A percentile compares a stretch with the other conserved stretches of the same genome.
These are phyloP conservation scores for Vitis hybrid DNA, from an alignment of 177 flowering plant species.

Conservation along the genomic window DNA sequence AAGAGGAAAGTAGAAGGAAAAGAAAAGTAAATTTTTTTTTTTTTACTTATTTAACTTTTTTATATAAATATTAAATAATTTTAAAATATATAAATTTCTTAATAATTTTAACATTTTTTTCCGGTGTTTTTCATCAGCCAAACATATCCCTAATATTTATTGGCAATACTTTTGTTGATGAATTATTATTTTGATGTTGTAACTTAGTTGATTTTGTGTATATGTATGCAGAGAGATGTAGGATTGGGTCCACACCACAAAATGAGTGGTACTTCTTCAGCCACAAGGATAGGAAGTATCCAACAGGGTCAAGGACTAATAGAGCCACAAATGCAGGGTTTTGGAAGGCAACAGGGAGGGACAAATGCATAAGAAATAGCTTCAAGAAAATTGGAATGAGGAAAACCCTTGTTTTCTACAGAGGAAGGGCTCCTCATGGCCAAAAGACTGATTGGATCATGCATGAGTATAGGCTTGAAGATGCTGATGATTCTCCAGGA, in stretches of 20 bases:
- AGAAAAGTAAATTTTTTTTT: too few relatives aligned
- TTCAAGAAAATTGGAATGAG: slow-evolving; percentile 94
- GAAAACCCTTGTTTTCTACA: slow-evolving; percentile 89
- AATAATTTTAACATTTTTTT: too few relatives aligned
- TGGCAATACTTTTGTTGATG: too few relatives aligned
- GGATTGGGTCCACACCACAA: slow-evolving; percentile 90
- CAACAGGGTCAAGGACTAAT: slow-evolving; percentile 93
- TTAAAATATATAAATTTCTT: too few relatives aligned
- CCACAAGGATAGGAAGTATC: slow-evolving; percentile 96
- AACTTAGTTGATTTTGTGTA: not conserved
- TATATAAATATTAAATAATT: too few relatives aligned
- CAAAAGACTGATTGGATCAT: slow-evolving; percentile 98
- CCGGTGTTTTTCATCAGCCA: too few relatives aligned
- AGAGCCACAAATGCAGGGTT: slow-evolving; percentile 91
- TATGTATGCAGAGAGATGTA: slow-evolving; percentile 61
- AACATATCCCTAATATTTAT: too few relatives aligned
- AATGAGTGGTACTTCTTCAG: slow-evolving; percentile 98
- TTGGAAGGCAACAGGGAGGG: slow-evolving; percentile 99
- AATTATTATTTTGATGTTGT: not conserved
- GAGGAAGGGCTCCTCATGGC: slow-evolving; percentile 97
- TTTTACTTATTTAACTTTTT: too few relatives aligned
- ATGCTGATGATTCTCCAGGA: slow-evolving; percentile 63
- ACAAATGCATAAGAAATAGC: slow-evolving; percentile 84
- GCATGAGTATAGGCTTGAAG: slow-evolving; percentile 95
- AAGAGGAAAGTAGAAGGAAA: too few relatives aligned